Percentiles rank a stretch among this genome's conserved stretches.
Conservation (phyloP, 2,329 filamentous ascomycete species). For the Diaporthe nobilis region DNA sequence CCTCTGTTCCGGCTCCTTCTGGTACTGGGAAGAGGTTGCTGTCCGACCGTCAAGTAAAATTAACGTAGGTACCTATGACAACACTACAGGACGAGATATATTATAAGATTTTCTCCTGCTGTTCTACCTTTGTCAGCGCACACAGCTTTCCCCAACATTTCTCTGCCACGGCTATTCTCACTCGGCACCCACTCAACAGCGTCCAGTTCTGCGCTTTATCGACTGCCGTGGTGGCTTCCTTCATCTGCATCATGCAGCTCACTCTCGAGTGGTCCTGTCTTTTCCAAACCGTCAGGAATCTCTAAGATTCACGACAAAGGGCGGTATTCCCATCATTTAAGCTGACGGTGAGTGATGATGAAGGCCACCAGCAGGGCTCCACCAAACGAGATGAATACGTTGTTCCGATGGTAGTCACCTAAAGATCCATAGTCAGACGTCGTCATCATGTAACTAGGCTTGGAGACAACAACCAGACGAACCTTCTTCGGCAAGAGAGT, state of each 20-base stretch:
- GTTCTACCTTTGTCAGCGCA: background rate
- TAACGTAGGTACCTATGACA: too few relatives aligned
- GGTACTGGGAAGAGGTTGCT: too few relatives aligned
- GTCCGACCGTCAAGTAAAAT: too few relatives aligned
- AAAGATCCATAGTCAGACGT: background rate
- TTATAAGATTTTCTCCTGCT: too few relatives aligned
- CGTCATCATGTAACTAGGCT: background rate
- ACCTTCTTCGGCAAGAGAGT: conserved; percentile 62
- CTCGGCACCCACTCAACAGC: background rate
- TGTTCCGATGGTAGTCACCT: conserved; percentile 50
- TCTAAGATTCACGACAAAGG: background rate
- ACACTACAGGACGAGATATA: too few relatives aligned
- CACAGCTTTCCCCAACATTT: background rate
- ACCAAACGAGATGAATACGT: conserved; percentile 46
- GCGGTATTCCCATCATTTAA: background rate
- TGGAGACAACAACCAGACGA: conserved; percentile 16
- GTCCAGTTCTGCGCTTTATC: background rate
- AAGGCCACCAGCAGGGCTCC: conserved; percentile 37
- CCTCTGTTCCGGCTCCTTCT: too few relatives aligned
- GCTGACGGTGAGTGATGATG: background rate
- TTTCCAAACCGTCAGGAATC: background rate
- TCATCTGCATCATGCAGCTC: background rate
- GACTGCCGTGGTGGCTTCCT: background rate
- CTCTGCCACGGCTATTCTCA: background rate
- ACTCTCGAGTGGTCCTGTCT: background rate